Percentiles rank a stretch among this genome's conserved stretches.
phyloP scores from a whole-genome alignment of 352 stramenopile species.

The Globisporangium recalcitrans region DNA sequence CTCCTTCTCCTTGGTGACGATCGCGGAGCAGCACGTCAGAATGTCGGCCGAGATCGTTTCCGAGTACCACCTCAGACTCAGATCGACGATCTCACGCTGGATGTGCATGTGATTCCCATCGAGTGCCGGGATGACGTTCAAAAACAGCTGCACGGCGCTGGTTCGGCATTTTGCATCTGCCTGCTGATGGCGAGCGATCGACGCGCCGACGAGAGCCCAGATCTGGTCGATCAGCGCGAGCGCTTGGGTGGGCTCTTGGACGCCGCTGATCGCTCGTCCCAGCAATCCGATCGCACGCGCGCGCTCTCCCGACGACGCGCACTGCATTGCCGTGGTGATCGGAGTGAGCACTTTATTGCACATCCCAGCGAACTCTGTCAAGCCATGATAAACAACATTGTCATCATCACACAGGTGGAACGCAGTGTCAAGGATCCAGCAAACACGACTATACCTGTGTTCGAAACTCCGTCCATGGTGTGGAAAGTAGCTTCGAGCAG shows the following conservation, averaged over 20 bases:
- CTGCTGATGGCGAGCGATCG: conserved; percentile 33
- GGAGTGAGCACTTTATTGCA: conserved; percentile 45
- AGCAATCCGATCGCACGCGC: conserved; percentile 36
- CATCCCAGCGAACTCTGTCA: conserved; percentile 42
- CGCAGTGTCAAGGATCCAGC: background rate
- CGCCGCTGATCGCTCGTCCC: conserved; percentile 48
- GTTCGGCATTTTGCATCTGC: conserved; percentile 25
- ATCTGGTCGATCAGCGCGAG: conserved; percentile 36
- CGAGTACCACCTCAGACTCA: conserved; percentile 39
- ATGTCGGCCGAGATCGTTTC: conserved; percentile 36
- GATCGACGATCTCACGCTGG: conserved; percentile 36
- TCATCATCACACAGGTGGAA: conserved; percentile 6
- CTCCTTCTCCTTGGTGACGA: conserved; percentile 33
- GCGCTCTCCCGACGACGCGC: conserved; percentile 21
- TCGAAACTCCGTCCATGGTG: conserved; percentile 33
- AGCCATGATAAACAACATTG: background rate
- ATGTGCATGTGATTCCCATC: conserved; percentile 19
- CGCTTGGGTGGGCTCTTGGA: conserved; percentile 29
- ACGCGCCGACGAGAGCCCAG: conserved; percentile 38
- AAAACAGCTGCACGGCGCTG: conserved; percentile 46
- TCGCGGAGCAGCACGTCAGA: conserved; percentile 33
- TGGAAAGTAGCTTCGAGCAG: conserved; percentile 66
- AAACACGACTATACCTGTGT: conserved; percentile 32
- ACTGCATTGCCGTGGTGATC: conserved; percentile 28
- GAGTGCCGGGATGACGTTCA: conserved; percentile 30